phyloP scores from a whole-genome alignment of 2,329 filamentous ascomycete species.

The Eurotiales sp. region DNA sequence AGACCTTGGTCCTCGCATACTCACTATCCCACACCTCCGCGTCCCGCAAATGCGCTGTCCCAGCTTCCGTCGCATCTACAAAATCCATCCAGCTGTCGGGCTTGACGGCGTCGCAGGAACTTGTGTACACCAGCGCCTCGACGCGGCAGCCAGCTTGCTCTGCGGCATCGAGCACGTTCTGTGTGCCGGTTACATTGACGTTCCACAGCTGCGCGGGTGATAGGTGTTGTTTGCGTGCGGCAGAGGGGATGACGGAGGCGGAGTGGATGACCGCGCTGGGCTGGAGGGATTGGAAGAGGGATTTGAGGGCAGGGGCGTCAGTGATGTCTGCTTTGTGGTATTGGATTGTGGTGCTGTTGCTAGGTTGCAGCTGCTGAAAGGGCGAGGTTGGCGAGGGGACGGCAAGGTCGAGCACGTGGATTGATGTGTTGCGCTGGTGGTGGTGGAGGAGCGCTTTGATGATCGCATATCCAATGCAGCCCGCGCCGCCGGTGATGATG shows the following conservation, averaged over 20 bases:
- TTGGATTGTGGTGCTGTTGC: background rate
- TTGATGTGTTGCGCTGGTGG: background rate
- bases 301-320: background rate
- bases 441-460: conserved; percentile 6
- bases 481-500: conserved; percentile 10
- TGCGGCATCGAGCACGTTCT: conserved; percentile 2
- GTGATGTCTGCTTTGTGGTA: conserved; percentile 10
- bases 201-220: conserved; percentile 2
- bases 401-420: conserved; percentile 9
- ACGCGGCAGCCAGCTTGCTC: background rate
- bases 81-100: conserved; percentile 14
- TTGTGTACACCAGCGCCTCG: conserved; percentile 9
- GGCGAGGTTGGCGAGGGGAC: background rate
- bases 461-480: conserved; percentile 11
- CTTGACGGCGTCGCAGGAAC: conserved; percentile 12
- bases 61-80: background rate
- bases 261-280: conserved; percentile 4
- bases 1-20: conserved; percentile 9
- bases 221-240: background rate
- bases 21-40: conserved; percentile 1
- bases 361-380: background rate
- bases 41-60: conserved; percentile 3
- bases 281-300: background rate
- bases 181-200: conserved; percentile 4
- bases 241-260: conserved; percentile 11